These are phyloP conservation scores for Hanseniaspora meyeri DNA, from an alignment of 805 yeast genomes.

Conservation along the genomic window DNA sequence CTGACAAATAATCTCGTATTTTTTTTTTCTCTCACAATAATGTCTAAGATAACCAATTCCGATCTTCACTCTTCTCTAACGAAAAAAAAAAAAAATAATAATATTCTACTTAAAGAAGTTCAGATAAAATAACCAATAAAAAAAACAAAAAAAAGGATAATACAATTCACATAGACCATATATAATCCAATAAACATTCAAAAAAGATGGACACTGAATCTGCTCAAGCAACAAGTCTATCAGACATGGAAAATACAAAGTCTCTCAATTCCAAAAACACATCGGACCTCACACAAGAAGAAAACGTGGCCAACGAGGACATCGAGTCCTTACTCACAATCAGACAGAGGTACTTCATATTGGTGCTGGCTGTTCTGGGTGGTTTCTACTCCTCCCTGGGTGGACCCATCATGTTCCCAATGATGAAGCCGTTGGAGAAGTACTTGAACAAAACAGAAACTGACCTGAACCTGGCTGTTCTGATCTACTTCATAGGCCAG, in stretches of 20 bases:
- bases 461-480: conserved; percentile 57
- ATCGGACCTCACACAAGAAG: not conserved
- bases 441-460: conserved; percentile 41
- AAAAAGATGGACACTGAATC: not conserved
- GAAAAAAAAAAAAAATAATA: too few species aligned
- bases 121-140: too few species aligned
- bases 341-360: conserved; percentile 25
- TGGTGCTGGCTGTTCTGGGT: conserved; percentile 23
- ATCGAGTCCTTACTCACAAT: conserved; percentile 20
- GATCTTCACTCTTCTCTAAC: too few species aligned
- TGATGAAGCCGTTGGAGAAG: conserved; percentile 45
- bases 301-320: not conserved
- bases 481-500: conserved; percentile 63
- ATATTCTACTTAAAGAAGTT: too few species aligned
- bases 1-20: too few species aligned
- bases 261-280: not conserved
- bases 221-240: not conserved
- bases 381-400: conserved; percentile 57
- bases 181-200: not conserved
- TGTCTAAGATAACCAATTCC: too few species aligned
- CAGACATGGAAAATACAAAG: not conserved
- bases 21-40: too few species aligned
- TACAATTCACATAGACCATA: too few species aligned
- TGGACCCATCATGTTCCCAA: conserved; percentile 73
- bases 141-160: too few species aligned